Conservation (phyloP, 2,329 filamentous ascomycete genomes). For the Penicillium sp. region DNA sequence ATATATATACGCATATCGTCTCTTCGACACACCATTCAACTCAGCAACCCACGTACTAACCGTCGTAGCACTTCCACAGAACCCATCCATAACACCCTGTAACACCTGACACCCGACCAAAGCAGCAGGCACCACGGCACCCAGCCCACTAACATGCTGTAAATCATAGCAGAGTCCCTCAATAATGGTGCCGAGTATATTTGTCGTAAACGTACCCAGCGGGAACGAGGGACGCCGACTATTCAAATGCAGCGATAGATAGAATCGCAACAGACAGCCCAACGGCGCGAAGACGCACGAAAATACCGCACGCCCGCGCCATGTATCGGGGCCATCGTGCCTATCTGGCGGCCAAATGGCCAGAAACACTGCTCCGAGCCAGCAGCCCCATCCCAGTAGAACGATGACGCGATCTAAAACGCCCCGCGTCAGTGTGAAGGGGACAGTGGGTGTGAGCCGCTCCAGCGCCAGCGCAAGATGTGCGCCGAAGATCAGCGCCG, state of each 20-base stretch:
- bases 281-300: slow-evolving; percentile 80
- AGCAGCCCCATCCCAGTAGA: slow-evolving; percentile 71
- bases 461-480: slow-evolving; percentile 72
- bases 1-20: slow-evolving; percentile 66
- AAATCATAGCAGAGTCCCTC: slow-evolving; percentile 79
- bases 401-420: slow-evolving; percentile 67
- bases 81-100: slow-evolving; percentile 69
- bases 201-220: slow-evolving; percentile 82
- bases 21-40: slow-evolving; percentile 56
- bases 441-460: slow-evolving; percentile 63
- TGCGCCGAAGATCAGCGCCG: slow-evolving; percentile 71
- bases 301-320: slow-evolving; percentile 78
- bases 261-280: slow-evolving; percentile 77
- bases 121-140: slow-evolving; percentile 42
- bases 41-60: slow-evolving; percentile 71
- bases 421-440: slow-evolving; percentile 60
- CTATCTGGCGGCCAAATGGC: slow-evolving; percentile 71
- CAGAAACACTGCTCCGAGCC: slow-evolving; percentile 77
- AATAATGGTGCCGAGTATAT: slow-evolving; percentile 75
- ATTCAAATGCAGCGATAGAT: slow-evolving; percentile 73
- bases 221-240: slow-evolving; percentile 70
- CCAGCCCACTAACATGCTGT: slow-evolving; percentile 63
- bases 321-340: slow-evolving; percentile 53
- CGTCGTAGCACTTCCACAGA: slow-evolving; percentile 69
- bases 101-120: slow-evolving; percentile 68